phyloP scores from a whole-genome alignment of 2,329 filamentous ascomycete genomes.

The Fusarium sarcochroum region DNA sequence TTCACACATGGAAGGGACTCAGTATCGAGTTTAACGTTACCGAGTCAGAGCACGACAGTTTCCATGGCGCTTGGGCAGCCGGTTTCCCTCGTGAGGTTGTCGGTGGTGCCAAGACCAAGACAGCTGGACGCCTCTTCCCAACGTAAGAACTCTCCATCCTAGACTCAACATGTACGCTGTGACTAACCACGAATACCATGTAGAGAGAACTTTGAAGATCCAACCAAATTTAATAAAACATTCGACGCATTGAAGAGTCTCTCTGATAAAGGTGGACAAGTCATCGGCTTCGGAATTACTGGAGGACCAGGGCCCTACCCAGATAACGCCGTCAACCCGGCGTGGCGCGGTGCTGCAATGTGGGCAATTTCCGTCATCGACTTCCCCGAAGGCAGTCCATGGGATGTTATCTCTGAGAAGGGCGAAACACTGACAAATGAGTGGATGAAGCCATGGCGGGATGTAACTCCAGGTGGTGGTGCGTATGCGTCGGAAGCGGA shows the following conservation, averaged over 20 bases:
- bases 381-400: constrained; percentile 45
- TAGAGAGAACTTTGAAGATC: constrained; percentile 40
- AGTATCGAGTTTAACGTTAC: constrained; percentile 27
- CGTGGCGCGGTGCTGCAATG: constrained; percentile 61
- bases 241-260: constrained; percentile 56
- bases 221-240: constrained; percentile 51
- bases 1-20: constrained; percentile 22
- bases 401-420: constrained; percentile 26
- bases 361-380: constrained; percentile 55
- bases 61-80: constrained; percentile 40
- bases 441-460: constrained; percentile 49
- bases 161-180: accelerated
- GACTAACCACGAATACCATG: not conserved
- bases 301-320: constrained; percentile 51
- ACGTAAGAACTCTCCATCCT: constrained; percentile 7
- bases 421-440: constrained; percentile 40
- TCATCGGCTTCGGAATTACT: constrained; percentile 59
- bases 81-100: constrained; percentile 39
- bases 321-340: constrained; percentile 62
- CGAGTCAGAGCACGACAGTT: constrained; percentile 39
- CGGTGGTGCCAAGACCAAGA: constrained; percentile 31
- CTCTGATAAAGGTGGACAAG: constrained; percentile 57
- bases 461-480: constrained; percentile 34
- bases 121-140: constrained; percentile 44
- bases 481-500: constrained; percentile 44